A percentile compares a stretch with the other conserved stretches of the same genome.
These are phyloP conservation scores for carrot (Daucus carota) DNA, from an alignment of 129 eudicot genomes.

Conservation along the genomic window DH1_v3.0 NC_030385.2:38787501-38788000, in stretches of 20 bases:
- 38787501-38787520: not conserved
- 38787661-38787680: not conserved
- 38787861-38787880: not conserved
- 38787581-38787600: not conserved
- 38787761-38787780: not conserved
- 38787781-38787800: not conserved
- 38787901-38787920: not conserved
- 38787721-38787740: not conserved
- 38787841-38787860: not conserved
- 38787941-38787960: not conserved
- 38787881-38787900: not conserved
- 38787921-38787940: not conserved
- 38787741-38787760: not conserved
- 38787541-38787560: not conserved
- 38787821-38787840: not conserved
- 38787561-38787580: not conserved
- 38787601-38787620: slow-evolving; percentile 1
- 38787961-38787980: not conserved
- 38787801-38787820: not conserved
- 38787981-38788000: not conserved
- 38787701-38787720: too few relatives aligned
- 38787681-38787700: not conserved
- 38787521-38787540: not conserved
- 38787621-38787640: slow-evolving; percentile 5
- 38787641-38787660: not conserved